Evolutionary conservation across 306 rosid species (phyloP), one percentile per base, ranked within the genome.

Genomic region (Hippophae rhamnoides): DNA sequence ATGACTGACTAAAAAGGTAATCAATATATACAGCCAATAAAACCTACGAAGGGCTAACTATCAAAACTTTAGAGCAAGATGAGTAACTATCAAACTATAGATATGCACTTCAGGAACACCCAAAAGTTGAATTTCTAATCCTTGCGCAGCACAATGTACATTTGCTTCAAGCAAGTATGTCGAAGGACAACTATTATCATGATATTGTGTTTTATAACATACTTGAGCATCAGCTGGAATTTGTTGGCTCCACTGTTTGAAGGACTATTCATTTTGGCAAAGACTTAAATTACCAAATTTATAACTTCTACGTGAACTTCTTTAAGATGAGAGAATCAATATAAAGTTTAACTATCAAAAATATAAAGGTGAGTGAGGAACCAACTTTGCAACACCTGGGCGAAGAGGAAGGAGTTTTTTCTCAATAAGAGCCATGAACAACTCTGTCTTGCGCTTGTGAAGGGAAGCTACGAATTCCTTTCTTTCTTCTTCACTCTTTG

Each of bases 351-450:
- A 56, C 50, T 3, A 55, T 14, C 9, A 49, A 43, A 23, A 60
- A 55, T 77, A 41, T 61, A 67, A 77, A 68, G 70, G 54, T 41
- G 54, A 73, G 81, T 62, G 47, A 67, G 83, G 71, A 74, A 86
- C 93, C 61, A 72, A 92, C 95, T 88, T 92, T 75, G 88, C 97
- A 69, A 92, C 99, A 53, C 99, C 96, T 11, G 99, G 96, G 31
- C 94, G 90, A 77, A 92, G 96, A 67, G 99, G 97, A 69, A 92
- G 77, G 67, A 88, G 72, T 74, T 82, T 86, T 72, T 92, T 88
- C 88, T 88, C 99, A 64, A 92, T 84, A 43, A 92, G 96, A 41
- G 65, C 90, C 99, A 92, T 86, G 84, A 92, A 92, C 40, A 84
- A 61, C 69, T 85, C 96, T 2, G 99, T 92, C 82, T 88, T 92